Evolutionary conservation across 1,139 yeast genomes (phyloP).

Genomic region (Sugiyamaella sp.): DNA sequence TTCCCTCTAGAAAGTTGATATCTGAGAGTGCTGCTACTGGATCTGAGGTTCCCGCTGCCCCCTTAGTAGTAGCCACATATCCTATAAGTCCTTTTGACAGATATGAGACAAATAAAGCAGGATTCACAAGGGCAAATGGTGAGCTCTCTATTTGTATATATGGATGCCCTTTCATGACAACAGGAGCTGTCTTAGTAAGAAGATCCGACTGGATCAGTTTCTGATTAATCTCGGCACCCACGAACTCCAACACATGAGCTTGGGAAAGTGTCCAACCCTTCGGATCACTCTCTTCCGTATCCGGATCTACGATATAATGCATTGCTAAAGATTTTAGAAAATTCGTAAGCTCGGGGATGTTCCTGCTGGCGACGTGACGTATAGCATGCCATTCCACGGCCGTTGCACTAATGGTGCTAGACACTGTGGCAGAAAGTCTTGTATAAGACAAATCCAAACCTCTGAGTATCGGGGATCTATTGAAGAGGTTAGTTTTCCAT

Average conservation of each 20-base stretch:
- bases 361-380: constrained; percentile 8
- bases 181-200: background rate
- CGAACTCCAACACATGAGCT: constrained; percentile 3
- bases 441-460: constrained; percentile 7
- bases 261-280: background rate
- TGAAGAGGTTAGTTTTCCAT: constrained; percentile 18
- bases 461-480: constrained; percentile 21
- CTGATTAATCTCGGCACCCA: background rate
- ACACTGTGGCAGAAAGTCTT: constrained; percentile 7
- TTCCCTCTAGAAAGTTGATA: constrained; percentile 61
- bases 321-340: constrained; percentile 22
- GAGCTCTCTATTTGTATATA: constrained; percentile 35
- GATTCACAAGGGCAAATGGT: constrained; percentile 65
- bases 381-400: constrained; percentile 29
- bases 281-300: background rate
- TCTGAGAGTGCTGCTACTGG: constrained; percentile 52
- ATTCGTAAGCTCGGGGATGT: constrained; percentile 13
- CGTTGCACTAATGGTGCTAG: constrained; percentile 5
- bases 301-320: constrained; percentile 28
- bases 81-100: constrained; percentile 52
- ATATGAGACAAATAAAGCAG: constrained; percentile 57
- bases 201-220: background rate
- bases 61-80: constrained; percentile 35
- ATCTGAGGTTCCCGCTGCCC: constrained; percentile 19
- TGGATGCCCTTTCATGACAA: constrained; percentile 5